Evolutionary conservation across 345 rosid genomes (phyloP).

Genomic region (Reutealis trisperma): DNA sequence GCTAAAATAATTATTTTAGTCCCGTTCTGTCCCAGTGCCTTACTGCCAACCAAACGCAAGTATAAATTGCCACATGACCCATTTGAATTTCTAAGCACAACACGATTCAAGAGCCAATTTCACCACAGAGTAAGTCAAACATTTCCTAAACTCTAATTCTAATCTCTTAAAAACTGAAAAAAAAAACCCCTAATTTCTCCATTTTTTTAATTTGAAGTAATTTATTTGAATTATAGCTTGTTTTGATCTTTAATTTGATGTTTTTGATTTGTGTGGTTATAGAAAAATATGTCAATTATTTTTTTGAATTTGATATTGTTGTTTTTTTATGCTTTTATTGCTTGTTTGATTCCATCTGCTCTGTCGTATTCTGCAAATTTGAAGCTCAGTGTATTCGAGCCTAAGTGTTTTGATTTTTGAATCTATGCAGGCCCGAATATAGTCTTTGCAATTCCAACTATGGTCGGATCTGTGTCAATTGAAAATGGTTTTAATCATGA

Average conservation of each 20-base stretch:
- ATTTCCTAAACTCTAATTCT: neutral
- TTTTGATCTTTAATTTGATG: too few species aligned
- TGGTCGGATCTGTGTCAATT: conserved; percentile 20
- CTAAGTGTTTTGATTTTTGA: neutral
- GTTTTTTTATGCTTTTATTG: neutral
- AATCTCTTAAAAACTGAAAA: neutral
- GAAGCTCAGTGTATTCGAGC: neutral
- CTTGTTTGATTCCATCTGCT: neutral
- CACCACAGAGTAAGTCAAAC: neutral
- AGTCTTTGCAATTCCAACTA: neutral
- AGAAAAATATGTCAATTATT: neutral
- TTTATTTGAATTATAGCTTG: neutral
- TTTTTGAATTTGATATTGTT: neutral
- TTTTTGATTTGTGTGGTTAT: neutral
- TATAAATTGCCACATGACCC: neutral
- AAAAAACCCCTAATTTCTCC: neutral
- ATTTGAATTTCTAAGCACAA: neutral
- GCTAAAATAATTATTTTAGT: too few species aligned
- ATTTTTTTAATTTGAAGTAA: neutral
- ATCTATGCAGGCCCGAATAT: neutral
- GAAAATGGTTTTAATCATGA: conserved; percentile 36
- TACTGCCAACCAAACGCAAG: too few species aligned
- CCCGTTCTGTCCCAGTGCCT: too few species aligned
- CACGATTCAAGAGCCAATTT: neutral
- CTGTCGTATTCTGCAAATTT: neutral